phyloP scores from a whole-genome alignment of 2,329 filamentous ascomycete genomes.

The Penicillium corylophilum region DNA sequence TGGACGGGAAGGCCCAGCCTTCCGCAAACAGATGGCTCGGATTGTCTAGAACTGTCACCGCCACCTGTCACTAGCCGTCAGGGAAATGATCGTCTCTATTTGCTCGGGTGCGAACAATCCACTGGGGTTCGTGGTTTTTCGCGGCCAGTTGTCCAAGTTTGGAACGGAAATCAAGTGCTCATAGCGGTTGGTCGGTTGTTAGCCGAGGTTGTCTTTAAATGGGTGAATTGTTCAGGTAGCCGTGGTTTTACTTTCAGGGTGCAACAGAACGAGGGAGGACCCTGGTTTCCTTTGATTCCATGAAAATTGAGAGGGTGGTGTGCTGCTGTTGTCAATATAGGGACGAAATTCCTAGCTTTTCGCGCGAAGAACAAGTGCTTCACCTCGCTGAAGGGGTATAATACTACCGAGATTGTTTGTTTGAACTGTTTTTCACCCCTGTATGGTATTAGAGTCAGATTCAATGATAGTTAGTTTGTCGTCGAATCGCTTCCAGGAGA shows the following conservation, averaged over 20 bases:
- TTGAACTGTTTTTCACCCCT: too few relatives aligned
- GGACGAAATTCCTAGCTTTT: not conserved
- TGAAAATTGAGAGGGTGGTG: not conserved
- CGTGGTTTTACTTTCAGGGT: not conserved
- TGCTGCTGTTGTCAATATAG: not conserved
- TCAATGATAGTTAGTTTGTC: not conserved
- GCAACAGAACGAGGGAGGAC: not conserved
- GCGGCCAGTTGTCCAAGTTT: not conserved
- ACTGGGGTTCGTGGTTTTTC: not conserved
- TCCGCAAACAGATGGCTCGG: constrained; percentile 9
- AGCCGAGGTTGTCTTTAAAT: not conserved
- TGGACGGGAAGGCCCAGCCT: constrained; percentile 1
- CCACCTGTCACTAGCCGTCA: constrained; percentile 4
- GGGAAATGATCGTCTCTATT: constrained; percentile 2
- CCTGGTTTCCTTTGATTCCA: not conserved
- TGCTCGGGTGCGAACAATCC: not conserved
- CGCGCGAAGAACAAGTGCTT: not conserved
- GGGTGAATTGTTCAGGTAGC: not conserved
- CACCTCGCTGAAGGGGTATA: too few relatives aligned
- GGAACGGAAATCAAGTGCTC: not conserved
- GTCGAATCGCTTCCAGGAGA: not conserved
- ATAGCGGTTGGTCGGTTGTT: not conserved
- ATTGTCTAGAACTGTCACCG: constrained; percentile 1
- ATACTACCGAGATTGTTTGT: too few relatives aligned
- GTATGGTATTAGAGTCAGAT: too few relatives aligned